Conservation (phyloP, 805 yeast species). For the Ogataea pini region DNA sequence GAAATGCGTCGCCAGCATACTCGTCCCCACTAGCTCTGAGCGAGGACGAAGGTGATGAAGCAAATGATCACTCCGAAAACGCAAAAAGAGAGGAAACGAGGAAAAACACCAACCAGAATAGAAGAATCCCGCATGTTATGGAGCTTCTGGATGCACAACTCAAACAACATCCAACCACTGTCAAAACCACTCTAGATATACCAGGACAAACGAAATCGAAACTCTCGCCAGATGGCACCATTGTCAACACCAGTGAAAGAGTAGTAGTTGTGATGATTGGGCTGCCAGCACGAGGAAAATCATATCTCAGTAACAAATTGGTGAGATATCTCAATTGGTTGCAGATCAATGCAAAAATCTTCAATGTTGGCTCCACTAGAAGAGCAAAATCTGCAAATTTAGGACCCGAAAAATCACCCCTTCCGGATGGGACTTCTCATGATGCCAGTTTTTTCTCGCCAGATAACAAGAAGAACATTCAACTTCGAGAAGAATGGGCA, state of each 20-base stretch:
- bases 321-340: conserved; percentile 92
- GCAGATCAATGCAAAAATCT: conserved; percentile 85
- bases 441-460: conserved; percentile 88
- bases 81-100: conserved; percentile 22
- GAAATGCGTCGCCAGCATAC: conserved; percentile 52
- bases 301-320: conserved; percentile 87
- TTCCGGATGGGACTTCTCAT: conserved; percentile 53
- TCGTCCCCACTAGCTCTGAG: conserved; percentile 29
- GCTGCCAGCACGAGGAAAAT: conserved; percentile 91
- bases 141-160: conserved; percentile 2
- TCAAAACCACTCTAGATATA: conserved; percentile 74
- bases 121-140: conserved; percentile 20
- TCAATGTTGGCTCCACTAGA: conserved; percentile 95
- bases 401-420: conserved; percentile 72
- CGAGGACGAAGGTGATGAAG: conserved; percentile 32
- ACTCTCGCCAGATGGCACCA: conserved; percentile 72
- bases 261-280: conserved; percentile 97
- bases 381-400: conserved; percentile 64
- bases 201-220: conserved; percentile 89
- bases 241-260: conserved; percentile 60
- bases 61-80: conserved; percentile 10
- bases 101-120: conserved; percentile 28
- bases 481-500: conserved; percentile 91
- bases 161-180: background rate
- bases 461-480: conserved; percentile 60